Evolutionary conservation across 768 basidiomycete genomes (phyloP), one percentile per base, ranked within the genome.

Genomic region (Rhizopogon roseolus): DNA sequence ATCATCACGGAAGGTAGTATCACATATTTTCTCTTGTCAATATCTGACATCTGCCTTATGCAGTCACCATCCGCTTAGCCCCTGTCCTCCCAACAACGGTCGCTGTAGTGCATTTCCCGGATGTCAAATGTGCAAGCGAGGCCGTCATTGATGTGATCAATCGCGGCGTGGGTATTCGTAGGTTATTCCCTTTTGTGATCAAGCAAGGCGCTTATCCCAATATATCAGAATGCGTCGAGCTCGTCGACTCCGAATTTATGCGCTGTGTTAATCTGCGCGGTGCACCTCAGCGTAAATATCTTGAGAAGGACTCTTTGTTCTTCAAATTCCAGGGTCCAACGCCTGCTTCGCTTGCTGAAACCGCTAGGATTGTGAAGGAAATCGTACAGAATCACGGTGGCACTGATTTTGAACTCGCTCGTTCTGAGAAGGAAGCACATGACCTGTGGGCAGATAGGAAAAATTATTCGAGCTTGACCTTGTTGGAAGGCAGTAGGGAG

Each of bases 271-370:
- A 87, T 66, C 70, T 72, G 41, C 79, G 71, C 53, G 81, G 81
- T 60, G 75, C 71, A 57, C 84, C 80, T 28, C 66, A 66, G 37
- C 77, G 74, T 39, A 77, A 76, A 55, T 91, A 84, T 69, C 79
- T 80, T 1, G 81, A 79, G 50, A 73, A 71, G 27, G 89, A 92
- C 64, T 82, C 80, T 17, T 75, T 96, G 10, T 91, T 93, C 73
- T 88, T 96, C 79, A 92, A 93, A 66, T 84, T 96, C 66, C 89
- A 92, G 61, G 89, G 89, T 10, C 78, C 84, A 8, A 79, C 84
- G 1, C 71, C 73, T 1, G 70, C 76, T 2, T 77, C 84, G 3
- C 69, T 91, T n/a, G 64, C 72, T 2, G 86, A 88, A 58, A 82
- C 84, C 0, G 81, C 85, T 0, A 70, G 72, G 6, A 74, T 85